Evolutionary conservation across 2,329 filamentous ascomycete genomes (phyloP).

Genomic region (Epichloe gansuensis): DNA sequence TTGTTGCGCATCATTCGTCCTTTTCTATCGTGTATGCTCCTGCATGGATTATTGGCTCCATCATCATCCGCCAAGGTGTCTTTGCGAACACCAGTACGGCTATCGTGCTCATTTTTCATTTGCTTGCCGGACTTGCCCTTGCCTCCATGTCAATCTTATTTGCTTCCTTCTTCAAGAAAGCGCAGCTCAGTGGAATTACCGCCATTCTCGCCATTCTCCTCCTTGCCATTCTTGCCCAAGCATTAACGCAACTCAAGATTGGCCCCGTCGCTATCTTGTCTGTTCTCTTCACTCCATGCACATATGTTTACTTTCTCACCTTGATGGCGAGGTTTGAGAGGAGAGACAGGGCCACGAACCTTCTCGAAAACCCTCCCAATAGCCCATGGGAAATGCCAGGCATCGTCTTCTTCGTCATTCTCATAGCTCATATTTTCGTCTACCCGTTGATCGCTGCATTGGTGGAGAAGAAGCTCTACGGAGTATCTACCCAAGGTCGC

Average conservation of each 20-base stretch:
- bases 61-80: constrained; percentile 51
- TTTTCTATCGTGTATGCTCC: constrained; percentile 72
- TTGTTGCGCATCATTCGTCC: constrained; percentile 66
- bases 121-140: constrained; percentile 64
- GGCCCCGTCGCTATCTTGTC: constrained; percentile 56
- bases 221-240: constrained; percentile 71
- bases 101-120: constrained; percentile 60
- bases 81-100: constrained; percentile 49
- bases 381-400: constrained; percentile 59
- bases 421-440: constrained; percentile 62
- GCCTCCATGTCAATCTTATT: constrained; percentile 71
- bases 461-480: constrained; percentile 62
- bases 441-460: constrained; percentile 66
- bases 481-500: constrained; percentile 53
- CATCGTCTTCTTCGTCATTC: constrained; percentile 64
- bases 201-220: constrained; percentile 60
- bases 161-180: constrained; percentile 72
- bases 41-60: constrained; percentile 65
- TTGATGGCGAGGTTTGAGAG: constrained; percentile 67
- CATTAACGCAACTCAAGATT: constrained; percentile 49
- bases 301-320: constrained; percentile 70
- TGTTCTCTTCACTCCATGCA: constrained; percentile 74
- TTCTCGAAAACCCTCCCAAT: constrained; percentile 47
- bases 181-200: constrained; percentile 76
- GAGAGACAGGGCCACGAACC: constrained; percentile 43